phyloP scores from a whole-genome alignment of 768 basidiomycete species.

The Ramaria rubella region DNA sequence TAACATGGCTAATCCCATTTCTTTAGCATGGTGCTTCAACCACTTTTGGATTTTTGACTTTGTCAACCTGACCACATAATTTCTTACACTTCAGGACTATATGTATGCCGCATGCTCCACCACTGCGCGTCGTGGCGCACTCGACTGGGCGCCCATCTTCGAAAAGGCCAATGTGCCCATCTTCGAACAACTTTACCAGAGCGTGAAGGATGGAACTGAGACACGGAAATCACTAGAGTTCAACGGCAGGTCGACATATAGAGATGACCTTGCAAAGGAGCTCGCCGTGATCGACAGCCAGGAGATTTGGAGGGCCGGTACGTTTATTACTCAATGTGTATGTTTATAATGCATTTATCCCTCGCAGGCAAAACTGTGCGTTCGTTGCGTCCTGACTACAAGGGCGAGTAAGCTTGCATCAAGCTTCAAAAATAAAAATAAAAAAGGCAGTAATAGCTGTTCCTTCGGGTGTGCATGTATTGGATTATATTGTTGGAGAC shows the following conservation, averaged over 20 bases:
- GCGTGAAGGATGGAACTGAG: slow-evolving; percentile 92
- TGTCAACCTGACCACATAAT: neutral
- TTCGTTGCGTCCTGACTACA: slow-evolving; percentile 80
- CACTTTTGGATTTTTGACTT: neutral
- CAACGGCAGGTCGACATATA: slow-evolving; percentile 89
- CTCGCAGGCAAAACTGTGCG: slow-evolving; percentile 78
- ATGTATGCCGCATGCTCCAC: slow-evolving; percentile 99
- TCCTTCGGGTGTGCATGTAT: too few species aligned
- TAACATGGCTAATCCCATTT: neutral
- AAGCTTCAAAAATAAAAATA: too few species aligned
- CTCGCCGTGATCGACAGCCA: slow-evolving; percentile 93
- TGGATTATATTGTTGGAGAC: too few species aligned
- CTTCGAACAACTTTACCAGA: slow-evolving; percentile 92
- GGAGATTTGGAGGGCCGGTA: slow-evolving; percentile 96
- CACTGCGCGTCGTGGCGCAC: slow-evolving; percentile 96
- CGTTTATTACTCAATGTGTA: slow-evolving; percentile 18
- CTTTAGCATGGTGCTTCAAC: slow-evolving; percentile 16
- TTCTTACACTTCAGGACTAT: slow-evolving; percentile 61
- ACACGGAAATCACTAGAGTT: slow-evolving; percentile 95
- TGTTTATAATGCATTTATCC: slow-evolving; percentile 5
- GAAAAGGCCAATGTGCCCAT: slow-evolving; percentile 91
- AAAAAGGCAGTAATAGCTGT: too few species aligned
- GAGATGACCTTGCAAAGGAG: slow-evolving; percentile 87
- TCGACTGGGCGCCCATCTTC: slow-evolving; percentile 98
- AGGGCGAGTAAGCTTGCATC: slow-evolving; percentile 23